A percentile compares a stretch with the other conserved stretches of the same genome.
Conservation (phyloP, 129 eudicot genomes). For the Ambrosia trifida region DNA sequence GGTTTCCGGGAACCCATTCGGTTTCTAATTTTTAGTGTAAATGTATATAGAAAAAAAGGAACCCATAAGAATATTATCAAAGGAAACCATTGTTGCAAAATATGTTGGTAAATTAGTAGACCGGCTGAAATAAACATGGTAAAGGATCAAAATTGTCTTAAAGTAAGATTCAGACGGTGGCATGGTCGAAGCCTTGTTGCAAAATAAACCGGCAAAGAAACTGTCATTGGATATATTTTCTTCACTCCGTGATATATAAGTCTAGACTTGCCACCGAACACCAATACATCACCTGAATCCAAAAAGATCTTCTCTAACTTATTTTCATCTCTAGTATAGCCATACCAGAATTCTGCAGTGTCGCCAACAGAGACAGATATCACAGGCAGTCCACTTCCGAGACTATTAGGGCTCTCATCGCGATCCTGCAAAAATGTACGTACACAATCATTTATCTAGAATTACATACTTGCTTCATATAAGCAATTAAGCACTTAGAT, state of each 20-base stretch:
- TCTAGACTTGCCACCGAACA: conserved; percentile 53
- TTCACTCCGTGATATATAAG: conserved; percentile 56
- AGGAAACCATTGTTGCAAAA: too few species aligned
- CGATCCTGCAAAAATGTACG: conserved; percentile 53
- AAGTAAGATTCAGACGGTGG: background rate
- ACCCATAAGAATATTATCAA: too few species aligned
- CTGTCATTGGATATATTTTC: conserved; percentile 32
- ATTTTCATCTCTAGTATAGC: conserved; percentile 37
- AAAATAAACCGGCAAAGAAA: conserved; percentile 34
- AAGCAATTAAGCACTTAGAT: background rate
- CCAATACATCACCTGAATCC: background rate
- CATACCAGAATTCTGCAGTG: conserved; percentile 55
- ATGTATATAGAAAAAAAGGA: too few species aligned
- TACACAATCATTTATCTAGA: too few species aligned
- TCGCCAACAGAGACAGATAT: conserved; percentile 43
- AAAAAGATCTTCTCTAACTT: background rate
- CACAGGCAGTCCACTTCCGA: conserved; percentile 9
- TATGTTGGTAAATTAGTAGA: too few species aligned
- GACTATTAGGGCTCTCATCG: conserved; percentile 46
- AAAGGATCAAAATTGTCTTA: conserved; percentile 41
- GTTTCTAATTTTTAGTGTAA: too few species aligned
- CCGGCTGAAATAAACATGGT: too few species aligned
- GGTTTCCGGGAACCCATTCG: too few species aligned
- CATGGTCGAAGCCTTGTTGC: conserved; percentile 30
- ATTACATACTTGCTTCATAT: background rate